Percentiles rank a stretch among this genome's conserved stretches.
phyloP scores from a whole-genome alignment of 768 basidiomycete genomes.

The Mycena polygramma region DNA sequence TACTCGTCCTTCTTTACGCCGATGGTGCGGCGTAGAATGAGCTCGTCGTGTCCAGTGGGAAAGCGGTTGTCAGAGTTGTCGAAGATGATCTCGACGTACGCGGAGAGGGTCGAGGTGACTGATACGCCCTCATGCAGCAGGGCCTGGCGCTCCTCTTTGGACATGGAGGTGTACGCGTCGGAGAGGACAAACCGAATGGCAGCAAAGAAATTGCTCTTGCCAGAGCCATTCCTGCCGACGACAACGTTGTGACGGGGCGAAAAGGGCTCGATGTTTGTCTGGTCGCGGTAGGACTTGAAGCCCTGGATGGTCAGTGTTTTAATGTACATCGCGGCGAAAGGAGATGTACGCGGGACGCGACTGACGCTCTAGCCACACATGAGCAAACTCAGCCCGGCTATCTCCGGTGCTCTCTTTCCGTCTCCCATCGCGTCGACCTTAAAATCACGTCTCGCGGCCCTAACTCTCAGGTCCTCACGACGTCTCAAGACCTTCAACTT shows the following conservation, averaged over 20 bases:
- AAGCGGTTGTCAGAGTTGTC: constrained; percentile 96
- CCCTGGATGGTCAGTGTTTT: constrained; percentile 93
- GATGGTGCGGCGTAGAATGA: constrained; percentile 92
- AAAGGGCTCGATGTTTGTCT: constrained; percentile 95
- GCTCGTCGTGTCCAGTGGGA: constrained; percentile 90
- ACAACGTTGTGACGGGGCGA: constrained; percentile 95
- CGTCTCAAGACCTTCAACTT: too few species aligned
- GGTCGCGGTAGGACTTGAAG: constrained; percentile 98
- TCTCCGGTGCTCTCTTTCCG: too few species aligned
- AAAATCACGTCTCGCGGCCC: too few species aligned
- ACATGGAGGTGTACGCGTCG: constrained; percentile 97
- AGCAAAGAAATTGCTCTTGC: constrained; percentile 99
- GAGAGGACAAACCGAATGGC: constrained; percentile 98
- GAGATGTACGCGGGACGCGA: constrained; percentile 1
- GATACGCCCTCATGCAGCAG: constrained; percentile 96
- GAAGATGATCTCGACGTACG: constrained; percentile 95
- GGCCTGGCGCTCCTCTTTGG: constrained; percentile 90
- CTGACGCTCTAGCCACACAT: background rate
- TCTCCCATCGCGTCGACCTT: too few species aligned
- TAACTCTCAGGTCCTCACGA: too few species aligned
- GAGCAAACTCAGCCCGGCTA: too few species aligned
- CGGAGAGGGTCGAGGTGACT: constrained; percentile 89
- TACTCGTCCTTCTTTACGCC: constrained; percentile 99
- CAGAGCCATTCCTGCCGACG: constrained; percentile 96
- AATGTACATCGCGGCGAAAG: constrained; percentile 71